Percentiles rank a stretch among this genome's conserved stretches.
These are phyloP conservation scores for Curvularia hawaiiensis DNA, from an alignment of 2,329 filamentous ascomycete genomes.

Conservation along the genomic window DNA sequence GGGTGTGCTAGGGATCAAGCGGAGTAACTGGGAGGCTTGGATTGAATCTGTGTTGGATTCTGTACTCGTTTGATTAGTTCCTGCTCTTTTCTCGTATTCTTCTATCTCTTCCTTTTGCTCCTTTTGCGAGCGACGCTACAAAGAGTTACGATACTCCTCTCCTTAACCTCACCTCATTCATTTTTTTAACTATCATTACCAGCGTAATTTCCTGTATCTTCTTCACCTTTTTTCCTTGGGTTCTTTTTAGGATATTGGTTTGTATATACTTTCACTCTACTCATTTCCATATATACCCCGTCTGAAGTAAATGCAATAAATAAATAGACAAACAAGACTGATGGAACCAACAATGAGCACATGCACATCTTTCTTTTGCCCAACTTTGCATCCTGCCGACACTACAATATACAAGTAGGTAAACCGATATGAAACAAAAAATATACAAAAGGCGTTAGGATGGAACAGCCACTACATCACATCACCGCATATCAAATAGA, in stretches of 20 bases:
- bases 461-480: too few relatives aligned
- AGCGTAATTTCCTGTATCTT: not conserved
- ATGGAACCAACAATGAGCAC: not conserved
- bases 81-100: not conserved
- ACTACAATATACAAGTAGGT: too few relatives aligned
- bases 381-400: not conserved
- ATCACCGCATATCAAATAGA: too few relatives aligned
- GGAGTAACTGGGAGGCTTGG: conserved; percentile 29
- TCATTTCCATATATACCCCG: not conserved
- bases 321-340: not conserved
- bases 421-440: too few relatives aligned
- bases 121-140: not conserved
- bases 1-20: conserved; percentile 14
- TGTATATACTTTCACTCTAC: not conserved
- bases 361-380: too few relatives aligned
- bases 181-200: not conserved
- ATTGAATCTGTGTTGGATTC: conserved; percentile 25
- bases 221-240: not conserved
- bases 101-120: not conserved
- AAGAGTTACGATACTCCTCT: not conserved
- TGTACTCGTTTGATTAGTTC: conserved; percentile 20
- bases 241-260: not conserved
- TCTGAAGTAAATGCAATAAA: not conserved
- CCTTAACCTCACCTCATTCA: not conserved
- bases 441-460: too few relatives aligned